A percentile compares a stretch with the other conserved stretches of the same genome.
These are phyloP conservation scores for Rhizopogon roseolus DNA, from an alignment of 768 basidiomycete species.

Conservation along the genomic window DNA sequence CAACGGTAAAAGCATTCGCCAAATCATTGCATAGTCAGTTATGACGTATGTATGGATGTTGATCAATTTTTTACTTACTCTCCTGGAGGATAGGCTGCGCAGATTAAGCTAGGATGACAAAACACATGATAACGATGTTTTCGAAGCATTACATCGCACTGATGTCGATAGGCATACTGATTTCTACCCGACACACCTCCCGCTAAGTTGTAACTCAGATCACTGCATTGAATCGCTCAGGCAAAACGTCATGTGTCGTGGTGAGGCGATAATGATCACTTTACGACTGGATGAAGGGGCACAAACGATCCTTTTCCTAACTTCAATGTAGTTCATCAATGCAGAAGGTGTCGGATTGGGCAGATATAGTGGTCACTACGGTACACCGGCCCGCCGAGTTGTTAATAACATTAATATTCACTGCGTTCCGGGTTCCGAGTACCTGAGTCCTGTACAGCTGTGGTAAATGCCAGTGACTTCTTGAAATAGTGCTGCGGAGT, in stretches of 20 bases:
- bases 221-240: conserved; percentile 5
- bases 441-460: too few relatives aligned
- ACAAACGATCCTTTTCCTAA: not conserved
- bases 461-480: too few relatives aligned
- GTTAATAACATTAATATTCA: too few relatives aligned
- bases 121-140: not conserved
- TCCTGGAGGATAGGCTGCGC: conserved; percentile 4
- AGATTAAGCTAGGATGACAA: conserved; percentile 3
- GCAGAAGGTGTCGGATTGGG: not conserved
- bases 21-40: conserved; percentile 6
- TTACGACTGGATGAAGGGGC: conserved; percentile 6
- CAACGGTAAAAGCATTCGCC: conserved; percentile 5
- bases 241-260: conserved; percentile 7
- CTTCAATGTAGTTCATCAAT: not conserved
- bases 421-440: too few relatives aligned
- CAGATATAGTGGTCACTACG: too few relatives aligned
- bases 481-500: too few relatives aligned
- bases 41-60: not conserved
- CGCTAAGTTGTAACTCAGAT: not conserved
- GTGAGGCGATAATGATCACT: conserved; percentile 4
- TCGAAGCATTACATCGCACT: not conserved
- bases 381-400: too few relatives aligned
- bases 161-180: not conserved
- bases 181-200: not conserved
- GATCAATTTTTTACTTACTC: not conserved